Base-by-base conservation (phyloP, 169 alveolate species). In the Cryptosporidium baileyi region DNA sequence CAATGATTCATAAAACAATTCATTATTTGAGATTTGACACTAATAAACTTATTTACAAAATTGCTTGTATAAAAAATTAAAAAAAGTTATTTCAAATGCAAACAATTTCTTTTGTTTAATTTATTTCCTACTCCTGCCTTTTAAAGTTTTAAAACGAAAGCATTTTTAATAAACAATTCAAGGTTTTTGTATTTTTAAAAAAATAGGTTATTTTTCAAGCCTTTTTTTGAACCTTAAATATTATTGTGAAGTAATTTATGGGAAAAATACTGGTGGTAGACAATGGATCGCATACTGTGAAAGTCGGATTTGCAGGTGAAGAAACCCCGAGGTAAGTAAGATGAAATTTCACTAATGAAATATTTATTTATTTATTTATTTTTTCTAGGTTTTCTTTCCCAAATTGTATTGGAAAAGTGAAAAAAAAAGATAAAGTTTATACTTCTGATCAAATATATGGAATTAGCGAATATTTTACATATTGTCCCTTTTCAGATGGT, bases 401-500 rank as follows among this genome's bases (percentile, higher is more conserved):
- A 17, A 74, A 74, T 74, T 74, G 85, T 74, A 32, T 74, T 2
- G 85, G 85, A 15, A 74, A 74, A 57, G 67, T 51, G 24, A 26
- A 67, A 30, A 74, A 38, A 51, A 74, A 57, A 17, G 85, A 74
- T 30, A 74, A 57, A 38, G 30, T 74, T 3, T 74, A 74, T 45
- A 74, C 7, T 13, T 74, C 74, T 1, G 85, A 74, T 36, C 85
- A 74, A 74, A 49, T 57, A 0, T 49, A 32, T 34, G 40, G 74
- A 5, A 38, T 74, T 6, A 54, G 22, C 19, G 85, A 74, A 38
- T 74, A 74, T 57, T 74, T 74, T 54, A 52, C 85, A 34, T 57
- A 74, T 51, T 57, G 60, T 24, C 85, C 85, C 2, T 74, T 74
- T 36, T 74, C 85, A 7, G 85, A 74, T 11, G 85, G 85, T 11